Base-by-base conservation (phyloP, 805 yeast species). In the Wickerhamiella occidentalis region DNA sequence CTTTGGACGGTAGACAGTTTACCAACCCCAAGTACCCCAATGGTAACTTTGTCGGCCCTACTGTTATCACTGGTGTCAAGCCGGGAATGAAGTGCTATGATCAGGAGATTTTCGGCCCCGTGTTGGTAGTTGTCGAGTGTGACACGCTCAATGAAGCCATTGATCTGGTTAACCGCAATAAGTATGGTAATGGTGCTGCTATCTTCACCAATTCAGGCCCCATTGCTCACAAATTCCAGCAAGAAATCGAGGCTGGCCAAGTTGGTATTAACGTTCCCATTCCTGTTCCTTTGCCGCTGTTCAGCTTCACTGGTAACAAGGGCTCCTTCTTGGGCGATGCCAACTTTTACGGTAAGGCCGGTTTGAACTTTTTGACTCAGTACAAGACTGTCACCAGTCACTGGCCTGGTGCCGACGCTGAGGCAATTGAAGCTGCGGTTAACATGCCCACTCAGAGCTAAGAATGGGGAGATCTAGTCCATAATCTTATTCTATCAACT, bases 201-300 rank as follows among this genome's bases (percentile, higher is more conserved):
- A 64, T 81, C 52, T 82, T 81, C 71, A 81, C 88, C 13, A 70
- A 74, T 29, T 76, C 82, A 1, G 88, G 88, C 11, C 68, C 82
- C 19, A 69, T 75, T n/a, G 82, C 84, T 3, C 81, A 79, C 64
- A 76, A 77, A 61, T 81, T 82, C 70, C 79, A 75, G 62, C 77
- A 73, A 65, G 72, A 77, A 55, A 76, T 80, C 54, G 82, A 79
- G 52, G 78, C 80, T 50, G 88, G 88, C 28, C 87, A 81, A 65
- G 83, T 81, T 46, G 88, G 88, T 50, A 72, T 81, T 57, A 81
- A 81, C 58, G 85, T 81, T 33, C 87, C 88, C 13, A 82, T 81
- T 53, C 88, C 88, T 4, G 88, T 81, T 17, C 88, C 88, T 45
- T 68, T 82, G 63, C 87, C 88, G 52, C 79, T 82, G 84, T 81